Evolutionary conservation across 1,139 yeast species (phyloP).

Genomic region (Zygoascus hellenicus): DNA sequence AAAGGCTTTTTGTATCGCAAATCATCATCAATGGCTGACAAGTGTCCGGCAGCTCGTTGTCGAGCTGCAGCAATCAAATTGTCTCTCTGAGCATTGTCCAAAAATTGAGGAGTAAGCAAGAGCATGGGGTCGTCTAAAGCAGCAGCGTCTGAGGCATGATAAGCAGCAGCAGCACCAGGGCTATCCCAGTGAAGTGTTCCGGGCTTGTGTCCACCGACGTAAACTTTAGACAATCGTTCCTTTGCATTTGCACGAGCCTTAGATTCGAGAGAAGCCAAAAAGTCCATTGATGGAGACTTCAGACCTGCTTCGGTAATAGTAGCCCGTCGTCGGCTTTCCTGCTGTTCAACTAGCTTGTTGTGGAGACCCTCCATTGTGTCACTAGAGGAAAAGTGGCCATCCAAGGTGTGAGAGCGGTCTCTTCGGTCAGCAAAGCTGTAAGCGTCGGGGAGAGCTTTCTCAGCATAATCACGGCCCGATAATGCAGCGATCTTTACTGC

Average conservation of each 20-base stretch:
- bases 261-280: constrained; percentile 25
- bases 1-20: constrained; percentile 34
- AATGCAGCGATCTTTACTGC: constrained; percentile 30
- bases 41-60: constrained; percentile 30
- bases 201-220: constrained; percentile 24
- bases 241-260: constrained; percentile 34
- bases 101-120: constrained; percentile 21
- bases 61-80: constrained; percentile 33
- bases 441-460: constrained; percentile 33
- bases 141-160: constrained; percentile 16
- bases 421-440: constrained; percentile 30
- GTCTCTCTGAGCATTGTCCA: constrained; percentile 16
- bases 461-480: constrained; percentile 34
- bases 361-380: constrained; percentile 3
- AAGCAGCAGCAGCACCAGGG: constrained; percentile 21
- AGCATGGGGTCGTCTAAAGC: constrained; percentile 19
- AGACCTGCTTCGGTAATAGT: constrained; percentile 8
- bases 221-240: constrained; percentile 28
- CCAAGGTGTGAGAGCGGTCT: constrained; percentile 6
- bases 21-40: constrained; percentile 37
- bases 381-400: constrained; percentile 9
- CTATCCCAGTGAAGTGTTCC: constrained; percentile 25
- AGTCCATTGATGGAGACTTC: constrained; percentile 4
- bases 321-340: constrained; percentile 6
- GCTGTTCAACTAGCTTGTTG: constrained; percentile 3